Base-by-base conservation (phyloP, 148 eudicot genomes). In the Rhododendron ovatum region DNA sequence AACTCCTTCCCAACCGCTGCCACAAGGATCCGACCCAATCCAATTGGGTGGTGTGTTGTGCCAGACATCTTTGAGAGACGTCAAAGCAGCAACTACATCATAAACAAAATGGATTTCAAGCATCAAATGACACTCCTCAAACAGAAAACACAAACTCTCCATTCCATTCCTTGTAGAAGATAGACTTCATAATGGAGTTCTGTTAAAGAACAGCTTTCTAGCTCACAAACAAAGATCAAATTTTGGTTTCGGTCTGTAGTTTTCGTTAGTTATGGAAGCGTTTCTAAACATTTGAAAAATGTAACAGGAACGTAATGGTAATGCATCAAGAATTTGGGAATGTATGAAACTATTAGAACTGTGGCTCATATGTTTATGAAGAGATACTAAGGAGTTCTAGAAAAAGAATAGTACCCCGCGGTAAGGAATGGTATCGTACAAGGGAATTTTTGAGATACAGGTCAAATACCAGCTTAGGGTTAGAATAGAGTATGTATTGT, bases 1-100 rank as follows among this genome's bases (percentile, higher is more conserved):
- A 83, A 95, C 88, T 79, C 98, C 98, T 53, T 92, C 95, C 98
- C 98, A 95, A 30, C 78, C 74, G 33, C 26, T n/a, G 17, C 90
- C 92, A 88, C 97, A 95, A 51, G 98, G 96, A 88, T 94, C 95
- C 18, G 85, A 78, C 26, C 90, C 92, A 35, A 4, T 85, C 96
- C 98, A 95, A 83, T 87, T 90, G 41, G 96, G 94, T 10, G 95
- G 95, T 39, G 82, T 84, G 88, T 91, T 91, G 74, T 85, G 0
- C 98, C 92, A 95, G 9, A 12, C 12, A 55, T 80, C 45, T 53
- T 65, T 90, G 82, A 94, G 91, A 81, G 95, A 65, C 3, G 11
- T 78, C 71, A 95, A 59, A 55, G 85, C 91, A 76, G 10, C 85
- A 85, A n/a, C 98, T 95, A 86, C 88, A 91, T 77, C 18, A 71